These are phyloP conservation scores for Aspergillus neotritici DNA, from an alignment of 2,329 filamentous ascomycete species.

Conservation along the genomic window DNA sequence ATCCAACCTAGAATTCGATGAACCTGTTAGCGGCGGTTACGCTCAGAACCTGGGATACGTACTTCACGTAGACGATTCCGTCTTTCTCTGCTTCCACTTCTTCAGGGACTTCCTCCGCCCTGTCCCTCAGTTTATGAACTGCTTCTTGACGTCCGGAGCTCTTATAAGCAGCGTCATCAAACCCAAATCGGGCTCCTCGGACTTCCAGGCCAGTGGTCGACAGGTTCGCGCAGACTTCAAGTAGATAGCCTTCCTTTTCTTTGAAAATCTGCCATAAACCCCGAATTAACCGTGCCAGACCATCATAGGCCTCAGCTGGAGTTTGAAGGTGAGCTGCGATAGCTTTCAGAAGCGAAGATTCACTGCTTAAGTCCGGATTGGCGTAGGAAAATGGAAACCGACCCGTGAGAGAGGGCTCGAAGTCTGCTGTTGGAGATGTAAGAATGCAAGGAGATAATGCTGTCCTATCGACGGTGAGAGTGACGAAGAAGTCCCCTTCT, in stretches of 20 bases:
- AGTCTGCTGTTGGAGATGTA: constrained; percentile 49
- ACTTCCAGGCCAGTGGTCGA: constrained; percentile 44
- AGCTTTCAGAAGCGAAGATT: constrained; percentile 36
- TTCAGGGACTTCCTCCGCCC: constrained; percentile 46
- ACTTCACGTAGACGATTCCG: constrained; percentile 74
- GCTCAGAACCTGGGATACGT: constrained; percentile 17
- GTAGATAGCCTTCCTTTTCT: constrained; percentile 59
- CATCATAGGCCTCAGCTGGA: constrained; percentile 39
- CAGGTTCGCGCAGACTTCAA: constrained; percentile 49
- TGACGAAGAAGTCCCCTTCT: constrained; percentile 48
- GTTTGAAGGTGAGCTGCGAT: constrained; percentile 50
- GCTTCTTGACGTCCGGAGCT: constrained; percentile 57
- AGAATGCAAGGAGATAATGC: constrained; percentile 59
- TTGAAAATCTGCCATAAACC: constrained; percentile 56
- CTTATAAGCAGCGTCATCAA: constrained; percentile 65
- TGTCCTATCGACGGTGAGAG: constrained; percentile 61
- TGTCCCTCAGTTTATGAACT: constrained; percentile 54
- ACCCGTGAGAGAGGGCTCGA: constrained; percentile 41
- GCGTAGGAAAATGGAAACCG: constrained; percentile 60
- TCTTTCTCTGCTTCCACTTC: constrained; percentile 60
- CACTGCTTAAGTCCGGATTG: constrained; percentile 41
- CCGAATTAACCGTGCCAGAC: constrained; percentile 47
- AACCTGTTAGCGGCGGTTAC: neutral
- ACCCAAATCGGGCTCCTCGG: constrained; percentile 54
- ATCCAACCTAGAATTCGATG: constrained; percentile 34